Evolutionary conservation across 2,329 filamentous ascomycete genomes (phyloP), one percentile per base, ranked within the genome.

Genomic region (Monilinia vaccinii-corymbosi): DNA sequence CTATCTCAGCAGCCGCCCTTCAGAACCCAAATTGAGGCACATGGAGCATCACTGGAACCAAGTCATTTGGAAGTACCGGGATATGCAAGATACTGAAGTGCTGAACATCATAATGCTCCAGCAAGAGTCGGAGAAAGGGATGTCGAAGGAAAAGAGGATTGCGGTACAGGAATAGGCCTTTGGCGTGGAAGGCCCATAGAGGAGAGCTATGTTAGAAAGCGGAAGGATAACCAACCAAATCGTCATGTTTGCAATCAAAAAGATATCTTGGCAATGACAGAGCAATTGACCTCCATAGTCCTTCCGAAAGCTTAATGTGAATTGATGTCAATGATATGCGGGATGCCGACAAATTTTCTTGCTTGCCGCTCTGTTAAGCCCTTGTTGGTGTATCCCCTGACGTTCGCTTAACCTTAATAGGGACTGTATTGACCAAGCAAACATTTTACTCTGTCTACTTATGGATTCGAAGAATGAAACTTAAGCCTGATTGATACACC

Each of bases 21-120:
- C 38, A 34, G 38, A 34, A 2, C 32, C 28, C 9, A 55, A 32
- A 16, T 18, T 44, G n/a, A 44, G 32, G 28, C 28, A 32, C 8
- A 44, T 55, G 38, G 51, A 55, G 32, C 51, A 44, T n/a, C 51
- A 55, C n/a, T 55, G 51, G 51, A 16, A 44, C 14, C 28, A 55
- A 55, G 38, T 55, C 4, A 32, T 44, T 18, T 38, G 34, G 16
- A 25, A 44, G 9, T 55, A 44, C 8, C 38, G 6, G n/a, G 25
- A 53, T 2, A 53, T 53, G 38, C 25, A 25, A 8, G 25, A 32
- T 10, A 34, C 13, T 16, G 28, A 53, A 16, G 38, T 28, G 23
- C n/a, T 44, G 51, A 4, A 45, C 14, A 44, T 55, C n/a, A 44
- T 44, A 8, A 55, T 44, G 25, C 51, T 55, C 40, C 51, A 55